phyloP scores from a whole-genome alignment of 371 early-diverging fungal genomes.

The Apophysomyces sp. region DNA sequence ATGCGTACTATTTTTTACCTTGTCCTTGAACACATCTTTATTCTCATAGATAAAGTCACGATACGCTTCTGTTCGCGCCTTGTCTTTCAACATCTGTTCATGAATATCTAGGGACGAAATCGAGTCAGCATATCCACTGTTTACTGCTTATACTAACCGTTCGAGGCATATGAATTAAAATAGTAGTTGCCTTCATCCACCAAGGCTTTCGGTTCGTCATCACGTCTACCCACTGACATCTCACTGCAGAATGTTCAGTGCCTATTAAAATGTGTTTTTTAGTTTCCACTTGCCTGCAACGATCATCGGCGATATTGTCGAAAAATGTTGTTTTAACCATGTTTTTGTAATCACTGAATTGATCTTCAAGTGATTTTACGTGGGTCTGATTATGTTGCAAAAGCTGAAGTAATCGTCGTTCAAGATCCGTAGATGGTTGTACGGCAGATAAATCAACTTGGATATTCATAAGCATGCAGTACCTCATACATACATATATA shows the following conservation, averaged over 20 bases:
- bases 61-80: slow-evolving; percentile 80
- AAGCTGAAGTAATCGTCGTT: slow-evolving; percentile 53
- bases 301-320: slow-evolving; percentile 47
- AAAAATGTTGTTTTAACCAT: slow-evolving; percentile 74
- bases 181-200: slow-evolving; percentile 69
- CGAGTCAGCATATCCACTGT: neutral
- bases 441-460: slow-evolving; percentile 13
- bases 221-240: slow-evolving; percentile 8
- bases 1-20: slow-evolving; percentile 36
- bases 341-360: slow-evolving; percentile 69
- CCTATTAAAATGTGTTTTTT: neutral
- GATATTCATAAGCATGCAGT: neutral
- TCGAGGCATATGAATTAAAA: slow-evolving; percentile 83
- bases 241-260: slow-evolving; percentile 3
- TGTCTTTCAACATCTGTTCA: slow-evolving; percentile 71
- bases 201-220: neutral
- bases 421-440: slow-evolving; percentile 52
- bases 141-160: slow-evolving; percentile 40
- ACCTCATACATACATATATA: slow-evolving; percentile 6
- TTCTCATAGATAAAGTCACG: slow-evolving; percentile 82
- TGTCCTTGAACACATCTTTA: slow-evolving; percentile 82
- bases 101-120: slow-evolving; percentile 47
- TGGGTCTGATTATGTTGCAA: slow-evolving; percentile 53
- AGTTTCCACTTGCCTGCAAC: slow-evolving; percentile 12
- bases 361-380: slow-evolving; percentile 43